Conservation (phyloP, 148 eudicot species). For the Persicaria maculosa region DNA sequence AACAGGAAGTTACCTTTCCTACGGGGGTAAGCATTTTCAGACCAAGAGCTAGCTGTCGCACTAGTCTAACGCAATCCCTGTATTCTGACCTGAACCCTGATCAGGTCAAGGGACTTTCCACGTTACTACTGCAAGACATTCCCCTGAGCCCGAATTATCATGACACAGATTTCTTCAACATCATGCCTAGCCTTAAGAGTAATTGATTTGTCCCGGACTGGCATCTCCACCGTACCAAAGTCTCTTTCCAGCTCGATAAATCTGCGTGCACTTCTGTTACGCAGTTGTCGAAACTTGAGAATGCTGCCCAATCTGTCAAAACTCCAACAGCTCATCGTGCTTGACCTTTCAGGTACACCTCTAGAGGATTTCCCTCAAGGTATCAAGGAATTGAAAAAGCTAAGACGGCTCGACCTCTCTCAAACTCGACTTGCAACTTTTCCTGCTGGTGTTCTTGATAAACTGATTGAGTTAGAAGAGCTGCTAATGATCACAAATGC, state of each 20-base stretch:
- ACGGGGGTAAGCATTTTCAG: too few species aligned
- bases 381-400: constrained; percentile 10
- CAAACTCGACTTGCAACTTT: constrained; percentile 17
- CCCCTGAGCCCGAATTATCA: constrained; percentile 10
- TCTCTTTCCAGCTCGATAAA: constrained; percentile 20
- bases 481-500: constrained; percentile 17
- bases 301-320: constrained; percentile 18
- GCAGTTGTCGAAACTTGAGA: constrained; percentile 18
- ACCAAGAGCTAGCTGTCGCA: too few species aligned
- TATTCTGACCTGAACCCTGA: neutral
- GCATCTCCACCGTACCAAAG: constrained; percentile 19
- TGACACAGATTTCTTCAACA: constrained; percentile 12
- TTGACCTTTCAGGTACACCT: constrained; percentile 21
- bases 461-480: constrained; percentile 22
- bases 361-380: constrained; percentile 25
- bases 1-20: too few species aligned
- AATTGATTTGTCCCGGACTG: constrained; percentile 25
- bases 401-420: constrained; percentile 27
- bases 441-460: constrained; percentile 15
- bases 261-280: constrained; percentile 24
- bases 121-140: constrained; percentile 19
- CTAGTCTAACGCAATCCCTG: too few species aligned
- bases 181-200: constrained; percentile 19
- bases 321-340: constrained; percentile 15
- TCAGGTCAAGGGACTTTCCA: constrained; percentile 10